Conservation (phyloP, 345 rosid species). For the Hypericum androsaemum region DNA sequence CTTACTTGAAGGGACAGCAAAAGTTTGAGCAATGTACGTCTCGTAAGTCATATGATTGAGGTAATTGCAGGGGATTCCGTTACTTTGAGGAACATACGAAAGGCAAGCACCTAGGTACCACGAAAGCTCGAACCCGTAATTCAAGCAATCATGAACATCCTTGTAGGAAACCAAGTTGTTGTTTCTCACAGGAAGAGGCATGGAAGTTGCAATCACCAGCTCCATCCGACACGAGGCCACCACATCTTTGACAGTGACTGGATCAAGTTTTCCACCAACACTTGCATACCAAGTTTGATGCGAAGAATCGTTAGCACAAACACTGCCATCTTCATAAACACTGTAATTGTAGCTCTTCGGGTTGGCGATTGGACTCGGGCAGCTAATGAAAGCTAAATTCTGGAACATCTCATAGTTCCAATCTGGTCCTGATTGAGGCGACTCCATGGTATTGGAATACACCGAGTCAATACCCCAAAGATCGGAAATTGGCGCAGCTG, state of each 20-base stretch:
- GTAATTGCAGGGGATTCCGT: no score
- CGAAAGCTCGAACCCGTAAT: slow-evolving; percentile 13
- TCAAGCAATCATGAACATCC: slow-evolving; percentile 6
- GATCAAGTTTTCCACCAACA: background rate
- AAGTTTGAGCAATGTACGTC: no score
- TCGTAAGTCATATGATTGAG: no score
- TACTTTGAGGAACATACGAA: no score
- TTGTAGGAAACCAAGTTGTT: background rate
- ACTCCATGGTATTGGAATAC: background rate
- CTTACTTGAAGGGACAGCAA: no score
- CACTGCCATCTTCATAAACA: slow-evolving; percentile 2
- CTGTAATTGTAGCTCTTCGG: background rate
- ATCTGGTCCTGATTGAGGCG: background rate
- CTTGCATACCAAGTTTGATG: background rate
- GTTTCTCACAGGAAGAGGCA: background rate
- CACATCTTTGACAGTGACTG: slow-evolving; percentile 1
- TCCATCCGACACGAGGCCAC: slow-evolving; percentile 5
- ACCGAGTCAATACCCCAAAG: background rate
- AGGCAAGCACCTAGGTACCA: background rate
- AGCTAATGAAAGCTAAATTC: slow-evolving; percentile 3
- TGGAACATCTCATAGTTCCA: background rate
- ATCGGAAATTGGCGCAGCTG: slow-evolving; percentile 11
- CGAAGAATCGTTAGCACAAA: slow-evolving; percentile 1
- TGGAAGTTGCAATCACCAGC: no score
- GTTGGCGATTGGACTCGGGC: background rate